Evolutionary conservation across 2,329 filamentous ascomycete genomes (phyloP).

Genomic region (Talaromyces verruculosus): DNA sequence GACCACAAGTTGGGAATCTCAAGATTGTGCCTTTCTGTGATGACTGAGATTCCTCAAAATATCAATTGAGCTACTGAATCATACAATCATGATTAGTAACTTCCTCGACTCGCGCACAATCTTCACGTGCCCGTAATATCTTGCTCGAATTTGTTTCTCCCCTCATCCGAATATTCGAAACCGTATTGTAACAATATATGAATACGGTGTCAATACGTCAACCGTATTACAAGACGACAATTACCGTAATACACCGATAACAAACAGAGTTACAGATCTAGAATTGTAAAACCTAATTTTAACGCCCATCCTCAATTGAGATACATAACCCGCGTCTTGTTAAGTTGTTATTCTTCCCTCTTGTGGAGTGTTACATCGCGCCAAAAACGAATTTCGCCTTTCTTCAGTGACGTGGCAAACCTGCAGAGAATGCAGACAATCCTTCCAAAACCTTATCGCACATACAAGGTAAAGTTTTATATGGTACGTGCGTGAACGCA

Average conservation of each 20-base stretch:
- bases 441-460: background rate
- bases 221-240: background rate
- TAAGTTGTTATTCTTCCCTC: background rate
- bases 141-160: background rate
- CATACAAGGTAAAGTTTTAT: background rate
- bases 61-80: too few species aligned
- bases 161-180: background rate
- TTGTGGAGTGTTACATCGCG: constrained; percentile 16
- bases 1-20: background rate
- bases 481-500: background rate
- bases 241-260: background rate
- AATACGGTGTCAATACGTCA: background rate
- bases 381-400: background rate
- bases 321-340: background rate
- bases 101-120: background rate
- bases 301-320: background rate
- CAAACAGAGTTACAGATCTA: constrained; percentile 3
- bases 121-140: background rate
- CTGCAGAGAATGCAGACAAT: background rate
- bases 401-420: constrained; percentile 2
- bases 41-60: background rate
- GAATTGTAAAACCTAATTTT: constrained; percentile 9
- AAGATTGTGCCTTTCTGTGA: background rate
- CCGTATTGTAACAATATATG: background rate
- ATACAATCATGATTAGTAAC: background rate